Base-by-base conservation (phyloP, 306 rosid species). In the Sicyos edulis region DNA sequence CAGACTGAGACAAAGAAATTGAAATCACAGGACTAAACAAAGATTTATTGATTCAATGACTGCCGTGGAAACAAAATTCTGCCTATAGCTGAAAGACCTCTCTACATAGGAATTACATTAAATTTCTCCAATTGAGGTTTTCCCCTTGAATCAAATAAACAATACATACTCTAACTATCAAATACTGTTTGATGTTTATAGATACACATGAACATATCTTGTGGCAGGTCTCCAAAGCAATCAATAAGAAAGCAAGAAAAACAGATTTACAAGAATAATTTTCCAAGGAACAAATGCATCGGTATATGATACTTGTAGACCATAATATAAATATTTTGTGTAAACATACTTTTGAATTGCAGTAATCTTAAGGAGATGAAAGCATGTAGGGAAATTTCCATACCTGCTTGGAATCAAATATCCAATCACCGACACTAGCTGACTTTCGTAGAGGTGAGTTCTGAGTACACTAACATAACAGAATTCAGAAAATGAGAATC, bases 391-490 rank as follows among this genome's bases (percentile, higher is more conserved):
- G 53, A 54, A 37, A 70, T 15, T 42, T 58, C 80, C 91, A 40
- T 82, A 95, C 97, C 97, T 83, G 92, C 79, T 85, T 91, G 82
- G 83, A 81, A 29, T 95, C 99, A 83, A 84, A 77, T 80, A 79
- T 90, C 97, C 97, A 89, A 76, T 95, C 97, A 77, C 97, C 92
- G 68, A 95, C 95, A 72, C 99, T 95, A 63, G 97, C 99, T 68
- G 97, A 91, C 86, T 89, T 95, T 86, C 88, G 80, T 62, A 95
- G 82, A 21, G 95, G 85, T 1, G 97, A 91, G 71, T 80, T 97
- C 99, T 95, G 67, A 21, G 63, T 81, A 79, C 54, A 74, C 45
- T 56, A 80, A 54, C 72, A 81, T 54, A 61, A 81, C 76, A 81
- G 76, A 70, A 75, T 60, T 70, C 63, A 54, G 75, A 74, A 22